Base-by-base conservation (phyloP, 495 filamentous ascomycete species). In the Talaromyces thailandensis region DNA sequence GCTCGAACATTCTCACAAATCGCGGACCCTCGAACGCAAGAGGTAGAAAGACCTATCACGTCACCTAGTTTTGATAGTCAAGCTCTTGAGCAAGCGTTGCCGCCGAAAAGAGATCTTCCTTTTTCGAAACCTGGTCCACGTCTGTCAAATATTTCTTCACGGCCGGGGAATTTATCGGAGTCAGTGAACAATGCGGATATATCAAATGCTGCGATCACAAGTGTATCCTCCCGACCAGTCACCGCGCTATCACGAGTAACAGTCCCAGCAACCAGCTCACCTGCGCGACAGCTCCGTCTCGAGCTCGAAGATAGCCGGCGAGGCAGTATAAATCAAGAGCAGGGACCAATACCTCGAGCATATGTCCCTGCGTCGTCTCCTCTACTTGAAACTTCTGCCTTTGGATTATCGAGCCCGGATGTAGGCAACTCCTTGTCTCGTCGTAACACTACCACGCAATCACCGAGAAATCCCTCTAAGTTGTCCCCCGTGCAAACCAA, bases 21-120 rank as follows among this genome's bases (percentile, higher is more conserved):
- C 23, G 57, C 25, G 48, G 57, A 60, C 25, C 11, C 14, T 57
- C 55, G 29, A 57, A 57, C 24, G 9, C 59, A 26, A 60, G 40
- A 57, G 45, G 1, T 45, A 25, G 61, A 67, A 0, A 70, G 69
- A 51, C 65, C 66, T 4, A 62, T 65, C 2, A 64, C 70, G 8
- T 45, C 66, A 11, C 64, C 64, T 25, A 62, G 63, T 12, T 69
- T 58, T 29, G 68, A 73, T 37, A 68, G 71, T 21, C 64, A 74
- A 50, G 57, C 66, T 21, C 66, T 79, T 0, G 69, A 75, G 48
- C 68, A 76, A 32, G 69, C 75, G 62, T 66, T 80, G 7, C 80
- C 80, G 21, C 80, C 80, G n/a, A 78, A 71, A 59, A 64, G 79
- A 48, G 69, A 72, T 11, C 69, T 82, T 1, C 80, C 80, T 4